Base-by-base conservation (phyloP, 2,329 filamentous ascomycete genomes). In the Aspergillus caelatus region DNA sequence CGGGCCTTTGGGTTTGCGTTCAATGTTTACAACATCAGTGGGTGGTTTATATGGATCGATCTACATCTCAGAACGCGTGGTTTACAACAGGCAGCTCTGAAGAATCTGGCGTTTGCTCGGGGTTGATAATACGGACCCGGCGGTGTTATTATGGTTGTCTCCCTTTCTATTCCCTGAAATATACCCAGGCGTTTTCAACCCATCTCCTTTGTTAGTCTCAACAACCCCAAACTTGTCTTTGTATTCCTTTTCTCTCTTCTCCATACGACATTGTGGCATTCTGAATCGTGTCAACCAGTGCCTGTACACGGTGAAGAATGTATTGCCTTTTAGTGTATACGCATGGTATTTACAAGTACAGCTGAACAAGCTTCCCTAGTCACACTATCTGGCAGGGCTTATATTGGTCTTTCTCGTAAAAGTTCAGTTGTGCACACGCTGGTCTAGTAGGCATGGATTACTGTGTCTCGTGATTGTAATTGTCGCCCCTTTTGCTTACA, bases 101-200 rank as follows among this genome's bases (percentile, higher is more conserved):
- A 67, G 68, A 72, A 65, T 67, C 68, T 68, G 74, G 74, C 73
- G 74, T 76, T 76, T 71, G 65, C 70, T 73, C 70, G 68, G 70
- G 65, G 67, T 70, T 64, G 63, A 68, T 63, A 57, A 62, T 65
- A 68, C 67, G 71, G 71, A 68, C 63, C 70, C 65, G 69, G 71
- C 68, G 73, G 73, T 75, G 72, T 76, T 74, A 63, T 74, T 68
- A 58, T 66, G 62, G 68, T 65, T 71, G 68, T 64, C 60, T 67
- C 66, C 54, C 63, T 66, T 73, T 70, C 58, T 68, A 61, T 67
- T 68, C 60, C 70, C 69, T 75, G 71, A 71, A 68, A 72, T 75
- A 77, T 77, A 77, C 75, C 75, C 75, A 66, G 68, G 71, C 70
- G 68, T 74, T 74, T 65, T 65, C 64, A 41, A 58, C 52, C 62